These are phyloP conservation scores for Favolaschia claudopus DNA, from an alignment of 768 basidiomycete species.

Conservation along the genomic window DNA sequence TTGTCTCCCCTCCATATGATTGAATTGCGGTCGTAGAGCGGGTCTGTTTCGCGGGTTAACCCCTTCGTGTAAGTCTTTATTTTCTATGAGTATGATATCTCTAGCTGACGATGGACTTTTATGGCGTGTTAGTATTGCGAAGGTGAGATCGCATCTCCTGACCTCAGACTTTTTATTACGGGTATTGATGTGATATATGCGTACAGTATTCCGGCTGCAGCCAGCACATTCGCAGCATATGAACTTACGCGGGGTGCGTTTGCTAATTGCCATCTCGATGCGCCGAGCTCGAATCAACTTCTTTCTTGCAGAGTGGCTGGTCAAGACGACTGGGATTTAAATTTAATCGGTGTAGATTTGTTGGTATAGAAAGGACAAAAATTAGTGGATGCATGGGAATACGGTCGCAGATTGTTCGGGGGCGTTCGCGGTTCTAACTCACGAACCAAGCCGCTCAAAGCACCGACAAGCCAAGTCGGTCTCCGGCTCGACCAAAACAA, in stretches of 20 bases:
- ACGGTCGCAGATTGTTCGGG: too few species aligned
- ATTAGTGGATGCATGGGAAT: too few species aligned
- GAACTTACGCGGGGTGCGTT: slow-evolving; percentile 78
- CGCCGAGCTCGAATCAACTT: background rate
- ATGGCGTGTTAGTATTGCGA: slow-evolving; percentile 59
- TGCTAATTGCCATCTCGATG: background rate
- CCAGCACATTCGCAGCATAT: slow-evolving; percentile 88
- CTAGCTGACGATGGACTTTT: background rate
- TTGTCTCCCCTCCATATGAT: background rate
- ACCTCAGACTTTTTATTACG: background rate
- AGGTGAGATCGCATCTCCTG: slow-evolving; percentile 48
- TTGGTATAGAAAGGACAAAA: too few species aligned
- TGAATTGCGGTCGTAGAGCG: slow-evolving; percentile 47
- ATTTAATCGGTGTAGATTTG: too few species aligned
- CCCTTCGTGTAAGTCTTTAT: slow-evolving; percentile 68
- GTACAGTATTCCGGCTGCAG: slow-evolving; percentile 87
- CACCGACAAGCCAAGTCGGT: too few species aligned
- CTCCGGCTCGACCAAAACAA: too few species aligned
- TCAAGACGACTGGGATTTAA: slow-evolving; percentile 44
- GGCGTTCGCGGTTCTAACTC: too few species aligned
- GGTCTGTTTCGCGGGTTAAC: slow-evolving; percentile 79
- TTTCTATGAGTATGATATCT: too few species aligned
- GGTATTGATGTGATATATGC: background rate
- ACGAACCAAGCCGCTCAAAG: too few species aligned
- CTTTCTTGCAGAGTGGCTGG: slow-evolving; percentile 42